Evolutionary conservation across 2,329 filamentous ascomycete species (phyloP).

Genomic region (Fusarium odoratissimum): DNA sequence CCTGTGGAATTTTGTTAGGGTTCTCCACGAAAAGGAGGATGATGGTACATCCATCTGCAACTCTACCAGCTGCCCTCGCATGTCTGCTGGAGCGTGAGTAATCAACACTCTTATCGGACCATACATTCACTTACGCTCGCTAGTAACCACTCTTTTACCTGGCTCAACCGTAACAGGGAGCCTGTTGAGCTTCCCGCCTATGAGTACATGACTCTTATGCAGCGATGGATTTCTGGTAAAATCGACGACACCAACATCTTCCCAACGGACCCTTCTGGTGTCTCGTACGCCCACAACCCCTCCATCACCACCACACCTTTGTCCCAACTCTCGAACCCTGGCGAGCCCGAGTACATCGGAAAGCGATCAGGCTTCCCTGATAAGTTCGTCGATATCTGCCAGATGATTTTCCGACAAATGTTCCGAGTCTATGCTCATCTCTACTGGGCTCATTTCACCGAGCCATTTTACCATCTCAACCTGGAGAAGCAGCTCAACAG

Average conservation of each 20-base stretch:
- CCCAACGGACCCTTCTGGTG: conserved; percentile 81
- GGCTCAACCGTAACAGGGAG: conserved; percentile 88
- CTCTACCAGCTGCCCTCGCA: conserved; percentile 83
- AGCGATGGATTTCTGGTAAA: conserved; percentile 97
- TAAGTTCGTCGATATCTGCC: conserved; percentile 89
- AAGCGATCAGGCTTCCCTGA: conserved; percentile 93
- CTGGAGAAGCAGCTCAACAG: conserved; percentile 85
- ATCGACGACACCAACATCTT: conserved; percentile 91
- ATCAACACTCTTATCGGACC: neutral
- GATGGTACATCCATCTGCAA: conserved; percentile 86
- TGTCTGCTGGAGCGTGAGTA: conserved; percentile 93
- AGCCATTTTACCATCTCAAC: conserved; percentile 86
- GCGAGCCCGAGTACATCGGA: conserved; percentile 82
- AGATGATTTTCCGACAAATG: conserved; percentile 96
- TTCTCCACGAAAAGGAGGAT: conserved; percentile 87
- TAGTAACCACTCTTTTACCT: conserved; percentile 94
- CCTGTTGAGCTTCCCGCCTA: conserved; percentile 92
- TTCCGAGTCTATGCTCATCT: conserved; percentile 98
- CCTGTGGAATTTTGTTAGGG: conserved; percentile 88
- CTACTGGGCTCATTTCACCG: conserved; percentile 94
- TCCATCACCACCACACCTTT: conserved; percentile 69
- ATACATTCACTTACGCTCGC: conserved; percentile 17
- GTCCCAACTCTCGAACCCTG: conserved; percentile 69
- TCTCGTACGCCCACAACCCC: conserved; percentile 74
- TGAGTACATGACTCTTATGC: conserved; percentile 95